Conservation (phyloP, 306 rosid species). For the Carpinus fangiana region DNA sequence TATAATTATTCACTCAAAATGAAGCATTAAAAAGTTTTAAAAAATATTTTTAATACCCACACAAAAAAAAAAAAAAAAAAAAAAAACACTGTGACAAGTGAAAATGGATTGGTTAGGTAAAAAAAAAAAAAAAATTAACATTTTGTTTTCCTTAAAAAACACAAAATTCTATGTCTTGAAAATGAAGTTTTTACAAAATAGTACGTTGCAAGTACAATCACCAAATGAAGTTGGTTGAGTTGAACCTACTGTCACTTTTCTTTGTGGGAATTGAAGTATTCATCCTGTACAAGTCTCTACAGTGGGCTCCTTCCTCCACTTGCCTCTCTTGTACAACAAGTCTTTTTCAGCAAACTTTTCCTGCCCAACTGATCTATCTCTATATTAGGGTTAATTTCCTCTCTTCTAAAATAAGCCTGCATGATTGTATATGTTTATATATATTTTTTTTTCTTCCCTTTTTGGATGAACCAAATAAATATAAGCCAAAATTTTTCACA, state of each 20-base stretch:
- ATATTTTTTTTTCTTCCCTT: background rate
- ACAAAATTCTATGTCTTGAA: no score
- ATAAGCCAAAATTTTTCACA: background rate
- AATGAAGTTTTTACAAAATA: no score
- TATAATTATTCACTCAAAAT: no score
- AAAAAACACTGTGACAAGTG: no score
- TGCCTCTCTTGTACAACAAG: constrained; percentile 67
- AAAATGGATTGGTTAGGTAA: no score
- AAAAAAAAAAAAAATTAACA: no score
- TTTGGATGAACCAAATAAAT: background rate
- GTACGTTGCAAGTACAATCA: background rate
- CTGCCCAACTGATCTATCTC: constrained; percentile 13
- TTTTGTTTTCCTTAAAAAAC: no score
- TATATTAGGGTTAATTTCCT: constrained; percentile 18
- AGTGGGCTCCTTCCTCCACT: constrained; percentile 39
- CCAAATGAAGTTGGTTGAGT: constrained; percentile 38
- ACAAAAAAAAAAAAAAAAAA: no score
- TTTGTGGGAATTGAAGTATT: background rate
- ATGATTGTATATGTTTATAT: constrained; percentile 2
- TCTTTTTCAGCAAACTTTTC: background rate
- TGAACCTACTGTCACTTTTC: background rate
- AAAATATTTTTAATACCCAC: no score
- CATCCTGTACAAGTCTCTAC: constrained; percentile 27
- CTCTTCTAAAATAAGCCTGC: constrained; percentile 56
- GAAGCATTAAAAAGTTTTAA: no score